Conservation (phyloP, 2,329 filamentous ascomycete species). For the Fulvia fulva region DNA sequence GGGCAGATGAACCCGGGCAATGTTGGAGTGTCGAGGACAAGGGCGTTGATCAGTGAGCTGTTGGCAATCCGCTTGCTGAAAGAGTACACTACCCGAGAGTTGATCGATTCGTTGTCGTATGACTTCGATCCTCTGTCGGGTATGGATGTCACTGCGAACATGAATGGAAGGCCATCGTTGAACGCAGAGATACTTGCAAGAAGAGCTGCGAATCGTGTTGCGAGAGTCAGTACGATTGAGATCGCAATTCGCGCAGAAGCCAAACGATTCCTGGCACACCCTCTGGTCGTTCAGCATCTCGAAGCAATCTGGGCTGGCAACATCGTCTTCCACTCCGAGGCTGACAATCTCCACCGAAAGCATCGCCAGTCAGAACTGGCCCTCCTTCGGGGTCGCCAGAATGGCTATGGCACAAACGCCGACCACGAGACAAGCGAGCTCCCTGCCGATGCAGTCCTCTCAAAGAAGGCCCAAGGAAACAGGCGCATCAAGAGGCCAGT, state of each 20-base stretch:
- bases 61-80: conserved; percentile 84
- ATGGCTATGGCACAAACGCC: conserved; percentile 40
- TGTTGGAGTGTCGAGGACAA: conserved; percentile 75
- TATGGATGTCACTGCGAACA: conserved; percentile 50
- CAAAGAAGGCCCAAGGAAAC: conserved; percentile 26
- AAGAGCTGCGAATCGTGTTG: conserved; percentile 55
- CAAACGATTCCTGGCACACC: conserved; percentile 88
- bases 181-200: conserved; percentile 30
- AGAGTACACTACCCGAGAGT: conserved; percentile 81
- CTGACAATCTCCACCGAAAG: conserved; percentile 74
- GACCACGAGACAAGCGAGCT: conserved; percentile 24
- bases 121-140: conserved; percentile 93
- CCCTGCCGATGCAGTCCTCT: conserved; percentile 30
- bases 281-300: conserved; percentile 87
- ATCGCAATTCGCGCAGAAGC: conserved; percentile 89
- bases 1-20: conserved; percentile 76
- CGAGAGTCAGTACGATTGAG: conserved; percentile 84
- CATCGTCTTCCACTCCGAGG: conserved; percentile 87
- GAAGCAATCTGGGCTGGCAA: conserved; percentile 96
- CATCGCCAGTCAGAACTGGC: conserved; percentile 37
- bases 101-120: conserved; percentile 91
- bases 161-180: conserved; percentile 25
- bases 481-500: conserved; percentile 20
- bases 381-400: conserved; percentile 13
- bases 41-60: conserved; percentile 85